Percentiles rank a stretch among this genome's conserved stretches.
These are phyloP conservation scores for Vigna hirtella DNA, from an alignment of 306 rosid species.

Conservation along the genomic window DNA sequence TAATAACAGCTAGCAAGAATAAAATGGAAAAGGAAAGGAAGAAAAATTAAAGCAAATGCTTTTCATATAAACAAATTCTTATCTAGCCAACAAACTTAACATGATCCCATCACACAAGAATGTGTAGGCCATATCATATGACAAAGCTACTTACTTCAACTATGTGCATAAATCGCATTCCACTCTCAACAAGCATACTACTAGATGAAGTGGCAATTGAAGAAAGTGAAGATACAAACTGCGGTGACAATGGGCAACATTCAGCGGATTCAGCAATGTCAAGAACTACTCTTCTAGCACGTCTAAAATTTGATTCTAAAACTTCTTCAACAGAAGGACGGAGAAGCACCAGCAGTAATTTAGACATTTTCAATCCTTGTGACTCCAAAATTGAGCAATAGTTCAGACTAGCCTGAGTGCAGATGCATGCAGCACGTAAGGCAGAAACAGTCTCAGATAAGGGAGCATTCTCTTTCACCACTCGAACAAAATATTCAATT, in stretches of 20 bases:
- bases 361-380: conserved; percentile 87
- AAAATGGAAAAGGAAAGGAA: conserved; percentile 1
- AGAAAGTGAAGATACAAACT: conserved; percentile 74
- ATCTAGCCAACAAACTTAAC: conserved; percentile 14
- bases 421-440: conserved; percentile 78
- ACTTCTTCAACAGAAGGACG: conserved; percentile 94
- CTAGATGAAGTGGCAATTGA: conserved; percentile 67
- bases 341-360: conserved; percentile 82
- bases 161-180: conserved; percentile 80
- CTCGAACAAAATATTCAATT: conserved; percentile 83
- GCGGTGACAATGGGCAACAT: conserved; percentile 66
- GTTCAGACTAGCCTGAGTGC: conserved; percentile 87
- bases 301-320: conserved; percentile 85
- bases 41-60: neutral
- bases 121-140: conserved; percentile 34
- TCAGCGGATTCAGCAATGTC: conserved; percentile 78
- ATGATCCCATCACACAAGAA: conserved; percentile 30
- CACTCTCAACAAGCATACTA: conserved; percentile 73
- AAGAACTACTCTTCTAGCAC: conserved; percentile 82
- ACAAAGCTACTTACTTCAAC: conserved; percentile 73
- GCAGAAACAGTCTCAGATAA: conserved; percentile 80
- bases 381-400: conserved; percentile 79
- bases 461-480: conserved; percentile 91
- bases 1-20: conserved; percentile 9
- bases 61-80: neutral